Base-by-base conservation (phyloP, 768 basidiomycete genomes). In the Boletus barrowsii region DNA sequence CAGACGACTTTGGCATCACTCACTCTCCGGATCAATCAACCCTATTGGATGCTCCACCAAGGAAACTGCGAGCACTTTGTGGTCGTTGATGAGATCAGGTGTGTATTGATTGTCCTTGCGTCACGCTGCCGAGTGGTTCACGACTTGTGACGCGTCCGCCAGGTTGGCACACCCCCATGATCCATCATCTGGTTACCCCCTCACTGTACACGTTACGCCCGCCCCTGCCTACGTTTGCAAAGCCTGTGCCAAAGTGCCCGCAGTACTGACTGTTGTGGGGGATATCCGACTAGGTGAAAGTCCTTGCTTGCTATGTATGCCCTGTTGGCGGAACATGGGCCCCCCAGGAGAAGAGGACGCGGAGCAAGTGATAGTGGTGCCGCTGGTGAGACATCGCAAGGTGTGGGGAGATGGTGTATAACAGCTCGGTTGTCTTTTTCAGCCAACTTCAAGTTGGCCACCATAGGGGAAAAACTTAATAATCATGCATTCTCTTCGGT, bases 31-130 rank as follows among this genome's bases (percentile, higher is more conserved):
- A 67, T 90, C 36, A 80, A 88, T 59, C 78, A 87, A 62, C 92
- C 92, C 1, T 93, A 93, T 59, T 90, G 87, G 83, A 72, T 93
- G 51, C 73, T 92, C 17, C 91, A 93, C 62, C 79, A 80, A 50
- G 91, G 90, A 33, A 86, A 82, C 61, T 93, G 91, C 63, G 89
- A 92, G 60, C 91, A 93, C 63, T 88, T 85, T 65, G 59, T 91
- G 20, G 79, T 87, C 20, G 57, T 93, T 37, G 83, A 90, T 55
- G 79, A 87, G 57, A 84, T 93, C 56, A 79, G 92, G 91, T 82
- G 61, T 40, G 32, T 26, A 14, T 14, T 30, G 15, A 35, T 35
- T 32, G 15, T 44, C 48, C 24, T 52, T 33, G 22, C 17, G 5
- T 42, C 10, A 32, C 17, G 32, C 15, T 24, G 10, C 47, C 52